These are phyloP conservation scores for Favolaschia claudopus DNA, from an alignment of 768 basidiomycete genomes.

Conservation along the genomic window DNA sequence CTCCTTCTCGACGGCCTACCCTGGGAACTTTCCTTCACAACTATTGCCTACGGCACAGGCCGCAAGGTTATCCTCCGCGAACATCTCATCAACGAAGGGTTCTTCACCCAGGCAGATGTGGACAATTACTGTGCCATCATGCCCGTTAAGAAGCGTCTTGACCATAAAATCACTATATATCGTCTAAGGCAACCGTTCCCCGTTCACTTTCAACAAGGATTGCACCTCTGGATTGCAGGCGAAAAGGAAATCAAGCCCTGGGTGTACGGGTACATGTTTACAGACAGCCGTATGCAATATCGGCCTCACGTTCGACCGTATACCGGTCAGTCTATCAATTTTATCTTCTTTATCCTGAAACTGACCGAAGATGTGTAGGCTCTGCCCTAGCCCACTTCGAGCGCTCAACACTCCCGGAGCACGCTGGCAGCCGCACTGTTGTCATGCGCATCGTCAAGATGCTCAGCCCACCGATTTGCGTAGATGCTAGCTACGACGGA, in stretches of 20 bases:
- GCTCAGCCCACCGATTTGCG: constrained; percentile 14
- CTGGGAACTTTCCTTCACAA: constrained; percentile 8
- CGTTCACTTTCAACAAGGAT: neutral
- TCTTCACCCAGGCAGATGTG: constrained; percentile 1
- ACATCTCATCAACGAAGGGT: constrained; percentile 10
- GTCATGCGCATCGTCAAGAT: constrained; percentile 37
- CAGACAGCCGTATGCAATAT: constrained; percentile 9
- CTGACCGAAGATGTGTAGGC: constrained; percentile 4
- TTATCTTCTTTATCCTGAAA: neutral
- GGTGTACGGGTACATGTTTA: constrained; percentile 14
- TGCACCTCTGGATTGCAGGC: neutral
- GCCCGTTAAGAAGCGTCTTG: constrained; percentile 16
- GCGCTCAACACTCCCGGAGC: constrained; percentile 23
- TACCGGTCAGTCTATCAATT: neutral
- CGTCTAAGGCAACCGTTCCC: constrained; percentile 13
- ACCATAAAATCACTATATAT: neutral
- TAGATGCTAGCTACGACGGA: constrained; percentile 19
- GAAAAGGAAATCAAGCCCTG: neutral
- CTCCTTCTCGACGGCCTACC: constrained; percentile 14
- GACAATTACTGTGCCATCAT: neutral
- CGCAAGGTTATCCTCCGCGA: neutral
- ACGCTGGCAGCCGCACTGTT: constrained; percentile 39
- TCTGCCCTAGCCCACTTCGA: constrained; percentile 24
- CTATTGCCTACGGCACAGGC: constrained; percentile 4
- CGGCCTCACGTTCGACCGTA: constrained; percentile 7